Conservation (phyloP, 805 yeast genomes). For the Metschnikowia corniflorae region DNA sequence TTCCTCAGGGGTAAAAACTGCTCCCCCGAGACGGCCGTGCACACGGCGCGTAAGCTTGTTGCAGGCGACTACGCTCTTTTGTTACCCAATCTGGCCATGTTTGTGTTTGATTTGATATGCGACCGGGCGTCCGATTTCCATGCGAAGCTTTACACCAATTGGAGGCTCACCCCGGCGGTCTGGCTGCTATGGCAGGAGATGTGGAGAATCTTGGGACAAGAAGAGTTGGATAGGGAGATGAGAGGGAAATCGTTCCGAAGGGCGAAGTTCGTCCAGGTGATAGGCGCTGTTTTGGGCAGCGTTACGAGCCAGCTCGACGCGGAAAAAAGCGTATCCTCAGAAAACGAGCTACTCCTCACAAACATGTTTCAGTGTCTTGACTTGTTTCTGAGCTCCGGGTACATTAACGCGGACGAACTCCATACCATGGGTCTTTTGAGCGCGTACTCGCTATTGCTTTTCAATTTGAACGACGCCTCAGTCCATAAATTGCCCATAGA, state of each 20-base stretch:
- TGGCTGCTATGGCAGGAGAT: slow-evolving; percentile 50
- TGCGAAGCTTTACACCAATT: slow-evolving; percentile 30
- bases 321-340: not conserved
- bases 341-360: not conserved
- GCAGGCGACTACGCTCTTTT: slow-evolving; percentile 33
- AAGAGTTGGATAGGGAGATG: slow-evolving; percentile 19
- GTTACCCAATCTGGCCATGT: slow-evolving; percentile 53
- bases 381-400: slow-evolving; percentile 23
- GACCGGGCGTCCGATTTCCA: slow-evolving; percentile 57
- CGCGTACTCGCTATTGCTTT: slow-evolving; percentile 16
- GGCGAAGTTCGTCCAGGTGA: slow-evolving; percentile 21
- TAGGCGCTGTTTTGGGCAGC: slow-evolving; percentile 14
- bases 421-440: slow-evolving; percentile 25
- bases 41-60: slow-evolving; percentile 29
- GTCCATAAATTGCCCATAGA: slow-evolving; percentile 4
- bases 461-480: not conserved
- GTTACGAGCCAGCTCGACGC: not conserved
- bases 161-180: slow-evolving; percentile 39
- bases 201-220: slow-evolving; percentile 32
- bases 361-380: slow-evolving; percentile 19
- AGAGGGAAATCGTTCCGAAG: slow-evolving; percentile 43
- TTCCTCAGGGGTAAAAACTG: slow-evolving; percentile 53
- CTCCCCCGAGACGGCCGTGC: slow-evolving; percentile 39
- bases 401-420: slow-evolving; percentile 32
- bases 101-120: slow-evolving; percentile 55